Conservation (phyloP, 306 rosid species). For the Purshia tridentata region DNA sequence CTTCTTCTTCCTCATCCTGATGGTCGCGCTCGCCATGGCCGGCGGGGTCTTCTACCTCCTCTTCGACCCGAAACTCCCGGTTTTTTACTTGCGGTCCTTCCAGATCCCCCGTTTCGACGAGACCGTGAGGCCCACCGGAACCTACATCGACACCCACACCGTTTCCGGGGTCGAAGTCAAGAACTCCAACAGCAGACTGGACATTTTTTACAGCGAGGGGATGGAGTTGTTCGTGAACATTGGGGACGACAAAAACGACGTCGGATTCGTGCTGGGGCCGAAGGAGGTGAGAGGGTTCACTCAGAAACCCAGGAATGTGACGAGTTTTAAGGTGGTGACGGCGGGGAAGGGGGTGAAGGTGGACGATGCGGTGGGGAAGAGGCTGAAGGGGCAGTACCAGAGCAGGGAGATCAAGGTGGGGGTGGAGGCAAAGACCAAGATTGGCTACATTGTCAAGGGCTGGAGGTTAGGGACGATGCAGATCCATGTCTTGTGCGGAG, state of each 20-base stretch:
- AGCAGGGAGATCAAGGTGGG: slow-evolving; percentile 44
- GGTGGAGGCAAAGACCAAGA: slow-evolving; percentile 38
- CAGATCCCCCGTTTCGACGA: slow-evolving; percentile 40
- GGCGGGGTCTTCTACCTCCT: slow-evolving; percentile 50
- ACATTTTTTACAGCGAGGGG: slow-evolving; percentile 30
- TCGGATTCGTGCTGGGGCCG: slow-evolving; percentile 26
- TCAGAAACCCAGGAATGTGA: slow-evolving; percentile 32
- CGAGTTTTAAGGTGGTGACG: slow-evolving; percentile 40
- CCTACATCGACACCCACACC: slow-evolving; percentile 48
- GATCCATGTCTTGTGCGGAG: slow-evolving; percentile 49
- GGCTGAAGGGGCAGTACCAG: slow-evolving; percentile 22
- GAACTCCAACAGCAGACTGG: slow-evolving; percentile 49
- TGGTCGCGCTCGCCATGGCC: slow-evolving; percentile 32
- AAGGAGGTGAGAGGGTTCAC: slow-evolving; percentile 25
- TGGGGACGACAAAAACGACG: slow-evolving; percentile 25
- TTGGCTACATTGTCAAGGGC: slow-evolving; percentile 37
- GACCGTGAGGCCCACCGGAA: slow-evolving; percentile 26
- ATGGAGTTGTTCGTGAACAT: slow-evolving; percentile 12
- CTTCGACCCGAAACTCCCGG: slow-evolving; percentile 57
- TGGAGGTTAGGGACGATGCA: slow-evolving; percentile 38
- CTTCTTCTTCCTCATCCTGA: slow-evolving; percentile 36
- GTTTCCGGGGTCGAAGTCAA: slow-evolving; percentile 45
- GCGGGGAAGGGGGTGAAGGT: slow-evolving; percentile 33
- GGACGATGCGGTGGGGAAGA: slow-evolving; percentile 35
- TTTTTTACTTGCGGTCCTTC: slow-evolving; percentile 54